Conservation (phyloP, 495 filamentous ascomycete genomes). For the Lasiosphaeria hispida region DNA sequence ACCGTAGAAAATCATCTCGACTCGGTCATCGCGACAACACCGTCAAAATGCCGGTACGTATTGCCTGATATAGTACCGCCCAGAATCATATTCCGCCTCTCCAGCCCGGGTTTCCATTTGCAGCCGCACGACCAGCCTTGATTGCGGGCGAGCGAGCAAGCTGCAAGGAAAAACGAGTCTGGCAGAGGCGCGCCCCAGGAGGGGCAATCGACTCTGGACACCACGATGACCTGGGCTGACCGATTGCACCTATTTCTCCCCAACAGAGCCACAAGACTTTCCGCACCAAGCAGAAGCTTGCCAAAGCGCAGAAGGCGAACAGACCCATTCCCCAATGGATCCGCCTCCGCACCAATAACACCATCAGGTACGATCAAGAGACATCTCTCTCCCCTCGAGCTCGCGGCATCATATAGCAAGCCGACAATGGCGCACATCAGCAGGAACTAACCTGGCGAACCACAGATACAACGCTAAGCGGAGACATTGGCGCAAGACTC, state of each 20-base stretch:
- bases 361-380: slow-evolving; percentile 76
- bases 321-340: slow-evolving; percentile 99
- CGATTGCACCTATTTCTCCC: slow-evolving; percentile 10
- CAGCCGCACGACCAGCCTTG: not conserved
- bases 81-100: not conserved
- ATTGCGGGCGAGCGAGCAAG: not conserved
- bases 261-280: slow-evolving; percentile 95
- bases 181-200: too few species aligned
- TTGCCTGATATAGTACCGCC: not conserved
- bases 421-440: not conserved
- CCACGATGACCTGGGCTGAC: slow-evolving; percentile 16
- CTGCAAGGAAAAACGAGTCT: slow-evolving; percentile 5
- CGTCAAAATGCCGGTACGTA: slow-evolving; percentile 83
- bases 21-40: slow-evolving; percentile 46
- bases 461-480: slow-evolving; percentile 98
- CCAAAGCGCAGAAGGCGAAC: slow-evolving; percentile 99
- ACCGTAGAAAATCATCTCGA: slow-evolving; percentile 37
- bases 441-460: not conserved
- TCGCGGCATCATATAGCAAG: not conserved
- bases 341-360: slow-evolving; percentile 95
- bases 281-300: slow-evolving; percentile 99
- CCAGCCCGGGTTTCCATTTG: not conserved
- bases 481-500: slow-evolving; percentile 99
- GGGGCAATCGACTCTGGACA: not conserved
- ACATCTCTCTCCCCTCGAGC: not conserved